phyloP scores from a whole-genome alignment of 768 basidiomycete species.

The Sutorius australiensis region DNA sequence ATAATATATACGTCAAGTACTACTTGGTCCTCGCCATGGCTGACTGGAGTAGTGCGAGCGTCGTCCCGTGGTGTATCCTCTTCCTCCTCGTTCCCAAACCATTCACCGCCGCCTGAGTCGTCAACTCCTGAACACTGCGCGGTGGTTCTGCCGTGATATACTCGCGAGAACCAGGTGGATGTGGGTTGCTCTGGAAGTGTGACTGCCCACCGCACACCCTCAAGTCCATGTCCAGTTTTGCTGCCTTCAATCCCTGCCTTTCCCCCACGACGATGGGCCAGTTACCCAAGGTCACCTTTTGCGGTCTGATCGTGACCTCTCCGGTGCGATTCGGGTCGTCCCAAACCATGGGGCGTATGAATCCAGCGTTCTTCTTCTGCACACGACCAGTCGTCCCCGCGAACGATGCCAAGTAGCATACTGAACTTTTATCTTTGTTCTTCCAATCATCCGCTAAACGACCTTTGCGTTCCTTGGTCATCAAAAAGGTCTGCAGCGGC shows the following conservation, averaged over 20 bases:
- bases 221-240: constrained; percentile 32
- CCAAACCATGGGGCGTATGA: constrained; percentile 22
- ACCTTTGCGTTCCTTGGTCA: constrained; percentile 53
- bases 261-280: constrained; percentile 47
- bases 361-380: constrained; percentile 15
- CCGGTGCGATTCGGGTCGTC: constrained; percentile 29
- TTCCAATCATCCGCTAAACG: constrained; percentile 43
- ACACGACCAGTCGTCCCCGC: constrained; percentile 29
- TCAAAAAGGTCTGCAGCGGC: constrained; percentile 49
- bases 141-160: constrained; percentile 39
- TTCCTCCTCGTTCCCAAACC: constrained; percentile 4
- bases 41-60: constrained; percentile 16
- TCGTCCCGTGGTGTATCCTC: neutral
- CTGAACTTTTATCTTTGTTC: constrained; percentile 6
- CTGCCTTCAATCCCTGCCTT: constrained; percentile 38
- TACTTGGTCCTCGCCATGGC: constrained; percentile 16
- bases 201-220: constrained; percentile 27
- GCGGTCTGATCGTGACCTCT: constrained; percentile 29
- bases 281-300: constrained; percentile 24
- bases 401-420: constrained; percentile 29
- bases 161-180: constrained; percentile 45
- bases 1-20: neutral
- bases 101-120: constrained; percentile 7
- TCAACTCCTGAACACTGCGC: constrained; percentile 20
- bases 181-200: constrained; percentile 41